Conservation (phyloP, 306 rosid genomes). For the Urtica urens region DNA sequence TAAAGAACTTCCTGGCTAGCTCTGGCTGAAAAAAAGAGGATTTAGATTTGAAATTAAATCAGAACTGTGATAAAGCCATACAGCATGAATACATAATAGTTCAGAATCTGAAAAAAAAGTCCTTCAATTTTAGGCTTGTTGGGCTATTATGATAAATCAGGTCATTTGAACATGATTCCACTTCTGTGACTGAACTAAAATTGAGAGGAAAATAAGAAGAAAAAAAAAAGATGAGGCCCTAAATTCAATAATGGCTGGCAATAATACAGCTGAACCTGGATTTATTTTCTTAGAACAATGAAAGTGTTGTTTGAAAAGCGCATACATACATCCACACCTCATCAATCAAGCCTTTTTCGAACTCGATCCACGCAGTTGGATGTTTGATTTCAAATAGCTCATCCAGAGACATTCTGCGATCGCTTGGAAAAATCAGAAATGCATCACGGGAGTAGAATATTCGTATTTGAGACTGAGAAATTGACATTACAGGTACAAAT, state of each 20-base stretch:
- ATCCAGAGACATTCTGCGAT: constrained; percentile 66
- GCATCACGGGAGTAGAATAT: too few species aligned
- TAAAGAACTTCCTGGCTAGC: constrained; percentile 63
- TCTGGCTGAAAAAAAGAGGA: constrained; percentile 50
- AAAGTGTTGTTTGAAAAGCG: background rate
- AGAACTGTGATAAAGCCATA: constrained; percentile 1
- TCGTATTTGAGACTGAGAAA: too few species aligned
- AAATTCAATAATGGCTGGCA: constrained; percentile 1
- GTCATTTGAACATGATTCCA: too few species aligned
- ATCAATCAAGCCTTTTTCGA: constrained; percentile 77
- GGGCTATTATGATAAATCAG: too few species aligned
- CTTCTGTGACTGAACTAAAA: too few species aligned
- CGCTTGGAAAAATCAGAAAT: too few species aligned
- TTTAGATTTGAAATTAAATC: constrained; percentile 4
- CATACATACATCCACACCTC: constrained; percentile 44
- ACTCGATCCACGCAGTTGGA: constrained; percentile 78
- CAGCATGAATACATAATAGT: too few species aligned
- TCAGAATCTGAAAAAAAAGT: too few species aligned
- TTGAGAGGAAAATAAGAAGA: background rate
- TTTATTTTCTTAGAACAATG: background rate
- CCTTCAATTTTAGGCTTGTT: too few species aligned
- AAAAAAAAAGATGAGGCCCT: background rate
- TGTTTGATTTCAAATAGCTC: constrained; percentile 73
- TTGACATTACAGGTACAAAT: too few species aligned
- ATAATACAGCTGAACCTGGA: background rate